Conservation (phyloP, 23 red algal species). For the Cyanidioschyzon merolae region DNA sequence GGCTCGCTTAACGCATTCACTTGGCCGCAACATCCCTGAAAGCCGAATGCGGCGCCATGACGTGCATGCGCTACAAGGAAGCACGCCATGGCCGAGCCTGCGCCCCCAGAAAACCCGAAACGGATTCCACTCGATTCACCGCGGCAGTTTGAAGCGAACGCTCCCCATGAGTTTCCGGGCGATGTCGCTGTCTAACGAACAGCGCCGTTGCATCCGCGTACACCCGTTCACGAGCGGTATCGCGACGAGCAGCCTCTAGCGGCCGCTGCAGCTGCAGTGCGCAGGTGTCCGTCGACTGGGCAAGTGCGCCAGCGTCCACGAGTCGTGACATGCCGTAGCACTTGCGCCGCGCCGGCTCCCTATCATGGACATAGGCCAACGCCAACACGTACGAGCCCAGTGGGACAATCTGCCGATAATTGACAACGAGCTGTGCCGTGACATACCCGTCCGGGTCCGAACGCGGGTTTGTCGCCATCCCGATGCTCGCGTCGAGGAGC, state of each 20-base stretch:
- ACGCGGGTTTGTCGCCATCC: conserved; percentile 9
- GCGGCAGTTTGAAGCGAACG: too few relatives aligned
- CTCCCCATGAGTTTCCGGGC: too few relatives aligned
- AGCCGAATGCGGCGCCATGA: too few relatives aligned
- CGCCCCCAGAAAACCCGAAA: too few relatives aligned
- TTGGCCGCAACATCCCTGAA: too few relatives aligned
- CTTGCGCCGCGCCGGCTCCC: not conserved
- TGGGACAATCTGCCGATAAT: not conserved
- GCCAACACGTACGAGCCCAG: conserved; percentile 7
- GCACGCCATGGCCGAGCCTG: too few relatives aligned
- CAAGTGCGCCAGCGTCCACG: not conserved
- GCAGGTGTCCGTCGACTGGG: not conserved
- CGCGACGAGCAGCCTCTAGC: not conserved
- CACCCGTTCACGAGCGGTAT: not conserved
- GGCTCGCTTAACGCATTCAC: too few relatives aligned
- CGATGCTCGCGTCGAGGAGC: conserved; percentile 1
- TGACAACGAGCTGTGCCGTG: not conserved
- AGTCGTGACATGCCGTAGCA: conserved; percentile 12
- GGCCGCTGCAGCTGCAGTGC: not conserved
- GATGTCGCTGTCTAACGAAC: not conserved
- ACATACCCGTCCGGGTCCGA: conserved; percentile 17
- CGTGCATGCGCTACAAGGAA: too few relatives aligned
- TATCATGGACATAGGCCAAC: not conserved
- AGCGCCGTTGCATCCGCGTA: conserved; percentile 10
- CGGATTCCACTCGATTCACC: too few relatives aligned